A percentile compares a stretch with the other conserved stretches of the same genome.
These are phyloP conservation scores for Talaromyces verruculosus DNA, from an alignment of 2,329 filamentous ascomycete species.

Conservation along the genomic window DNA sequence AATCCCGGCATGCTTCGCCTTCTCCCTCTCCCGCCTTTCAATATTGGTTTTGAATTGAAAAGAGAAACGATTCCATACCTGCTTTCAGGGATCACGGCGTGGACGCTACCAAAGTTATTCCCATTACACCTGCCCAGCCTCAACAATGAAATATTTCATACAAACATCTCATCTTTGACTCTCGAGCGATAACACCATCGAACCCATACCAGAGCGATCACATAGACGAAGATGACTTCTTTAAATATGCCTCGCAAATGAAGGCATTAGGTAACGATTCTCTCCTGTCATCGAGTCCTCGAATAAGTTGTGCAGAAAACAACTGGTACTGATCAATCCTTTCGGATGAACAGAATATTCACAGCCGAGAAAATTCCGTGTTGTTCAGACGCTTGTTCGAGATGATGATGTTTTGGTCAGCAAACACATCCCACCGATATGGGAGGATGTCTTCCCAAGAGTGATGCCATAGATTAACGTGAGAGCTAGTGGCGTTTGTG, in stretches of 20 bases:
- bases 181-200: neutral
- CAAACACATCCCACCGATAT: neutral
- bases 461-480: neutral
- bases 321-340: neutral
- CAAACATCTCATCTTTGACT: neutral
- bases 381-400: neutral
- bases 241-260: neutral
- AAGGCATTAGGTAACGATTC: neutral
- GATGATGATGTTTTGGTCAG: neutral
- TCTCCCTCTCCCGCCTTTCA: no score
- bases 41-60: no score
- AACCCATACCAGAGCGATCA: neutral
- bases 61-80: no score
- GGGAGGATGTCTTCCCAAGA: neutral
- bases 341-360: neutral
- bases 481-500: neutral
- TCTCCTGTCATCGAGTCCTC: neutral
- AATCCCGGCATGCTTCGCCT: no score
- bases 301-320: neutral
- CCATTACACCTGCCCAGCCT: neutral
- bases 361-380: neutral
- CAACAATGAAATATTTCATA: neutral
- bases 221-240: neutral
- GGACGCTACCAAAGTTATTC: neutral
- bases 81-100: neutral